Base-by-base conservation (phyloP, 2,329 filamentous ascomycete species). In the Aspergillus vadensis region DNA sequence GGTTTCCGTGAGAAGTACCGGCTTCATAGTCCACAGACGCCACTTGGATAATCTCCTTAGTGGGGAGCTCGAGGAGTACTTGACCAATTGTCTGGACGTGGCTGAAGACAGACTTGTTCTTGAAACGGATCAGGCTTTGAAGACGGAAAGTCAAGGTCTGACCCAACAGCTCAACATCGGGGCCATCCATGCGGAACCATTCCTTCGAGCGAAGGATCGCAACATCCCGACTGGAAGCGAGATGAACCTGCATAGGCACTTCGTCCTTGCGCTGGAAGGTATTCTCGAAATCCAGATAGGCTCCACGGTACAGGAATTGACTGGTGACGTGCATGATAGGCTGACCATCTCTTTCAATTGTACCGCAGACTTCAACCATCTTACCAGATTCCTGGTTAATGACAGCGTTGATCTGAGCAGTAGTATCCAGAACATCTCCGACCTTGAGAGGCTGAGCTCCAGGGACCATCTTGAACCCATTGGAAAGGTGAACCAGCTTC, bases 361-460 rank as follows among this genome's bases (percentile, higher is more conserved):
- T 99, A 64, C 95, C 95, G 72, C 93, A 97, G n/a, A 99, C 94
- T 79, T 99, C 96, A 17, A 99, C 96, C 93, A 99, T 97, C 84
- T 99, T 99, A 51, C 95, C 95, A 62, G 95, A 92, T 14, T 97
- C 92, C 77, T 99, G 93, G 81, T 98, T 99, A 82, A 99, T 90
- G 71, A 99, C 92, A 15, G 95, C 92, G 70, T 99, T 98, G 81
- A 99, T 91, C 76, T 96, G 92, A 47, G 95, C 95, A 58, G 91
- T 96, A 3, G 95, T 98, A 64, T 92, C 88, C 19, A 99, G 86
- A 64, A 93, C 87, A 74, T 99, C 95, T 30, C 92, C 95, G 81
- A 96, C 97, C 85, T 97, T 96, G 63, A 99, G 81, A 15, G 95
- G 94, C 74, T 97, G 88, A 1, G 94, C 95, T 58, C 96, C 95